phyloP scores from a whole-genome alignment of 2,329 filamentous ascomycete species.

The Microdochium nivale region DNA sequence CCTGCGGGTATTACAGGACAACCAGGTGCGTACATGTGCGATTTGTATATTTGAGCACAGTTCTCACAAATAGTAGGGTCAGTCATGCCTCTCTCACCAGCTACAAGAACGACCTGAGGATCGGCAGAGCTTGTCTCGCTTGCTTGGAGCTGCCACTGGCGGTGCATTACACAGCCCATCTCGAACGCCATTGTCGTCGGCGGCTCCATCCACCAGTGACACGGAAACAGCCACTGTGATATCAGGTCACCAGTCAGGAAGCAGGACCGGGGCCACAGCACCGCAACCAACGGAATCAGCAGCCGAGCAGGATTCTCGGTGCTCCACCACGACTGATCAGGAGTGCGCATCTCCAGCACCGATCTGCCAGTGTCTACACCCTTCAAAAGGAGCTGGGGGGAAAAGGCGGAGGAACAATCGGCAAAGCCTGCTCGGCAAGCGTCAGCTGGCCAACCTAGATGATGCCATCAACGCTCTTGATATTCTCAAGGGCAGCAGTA shows the following conservation, averaged over 20 bases:
- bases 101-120: neutral
- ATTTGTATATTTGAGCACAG: neutral
- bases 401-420: neutral
- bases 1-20: neutral
- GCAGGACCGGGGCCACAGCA: neutral
- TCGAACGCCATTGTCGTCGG: neutral
- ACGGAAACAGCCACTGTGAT: neutral
- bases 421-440: neutral
- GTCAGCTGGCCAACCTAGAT: neutral
- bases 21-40: neutral
- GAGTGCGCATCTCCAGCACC: neutral
- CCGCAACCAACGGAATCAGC: neutral
- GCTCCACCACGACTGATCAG: neutral
- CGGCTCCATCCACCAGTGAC: neutral
- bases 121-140: neutral
- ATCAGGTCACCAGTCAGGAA: neutral
- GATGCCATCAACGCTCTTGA: neutral
- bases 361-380: neutral
- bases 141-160: neutral
- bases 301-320: neutral
- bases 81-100: neutral
- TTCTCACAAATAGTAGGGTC: neutral
- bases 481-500: neutral
- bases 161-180: neutral
- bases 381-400: neutral